phyloP scores from a whole-genome alignment of 2,329 filamentous ascomycete species.

The Magnaporthales sp. region DNA sequence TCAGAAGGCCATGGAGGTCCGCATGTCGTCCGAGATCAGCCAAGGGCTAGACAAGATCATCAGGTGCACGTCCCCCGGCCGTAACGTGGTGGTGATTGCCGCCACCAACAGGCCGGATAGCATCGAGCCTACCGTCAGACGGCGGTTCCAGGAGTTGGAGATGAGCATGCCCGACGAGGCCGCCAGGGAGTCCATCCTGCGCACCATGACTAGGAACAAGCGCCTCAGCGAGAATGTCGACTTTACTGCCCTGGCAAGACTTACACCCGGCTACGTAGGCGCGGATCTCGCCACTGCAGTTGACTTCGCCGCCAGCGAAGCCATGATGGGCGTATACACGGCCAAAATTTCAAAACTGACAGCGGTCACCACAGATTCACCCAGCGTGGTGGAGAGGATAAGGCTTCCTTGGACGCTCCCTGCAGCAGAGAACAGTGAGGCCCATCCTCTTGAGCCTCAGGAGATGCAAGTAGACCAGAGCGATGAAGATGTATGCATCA shows the following conservation, averaged over 20 bases:
- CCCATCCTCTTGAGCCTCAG: not conserved
- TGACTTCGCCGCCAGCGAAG: conserved; percentile 30
- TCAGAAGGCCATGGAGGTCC: conserved; percentile 81
- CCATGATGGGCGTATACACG: conserved; percentile 11
- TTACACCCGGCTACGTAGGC: conserved; percentile 88
- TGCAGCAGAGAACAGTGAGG: not conserved
- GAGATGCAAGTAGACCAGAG: not conserved
- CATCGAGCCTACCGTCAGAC: conserved; percentile 65
- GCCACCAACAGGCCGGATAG: conserved; percentile 86
- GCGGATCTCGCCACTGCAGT: conserved; percentile 70
- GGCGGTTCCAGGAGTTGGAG: conserved; percentile 77
- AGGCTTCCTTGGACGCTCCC: not conserved
- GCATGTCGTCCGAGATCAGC: conserved; percentile 74
- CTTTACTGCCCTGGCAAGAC: conserved; percentile 64
- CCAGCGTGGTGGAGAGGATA: not conserved
- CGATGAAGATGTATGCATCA: not conserved
- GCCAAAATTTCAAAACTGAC: not conserved
- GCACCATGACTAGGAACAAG: conserved; percentile 59
- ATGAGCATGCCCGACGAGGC: conserved; percentile 77
- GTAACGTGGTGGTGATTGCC: conserved; percentile 80
- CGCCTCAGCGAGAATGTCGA: conserved; percentile 62
- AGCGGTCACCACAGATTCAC: not conserved
- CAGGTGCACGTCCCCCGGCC: conserved; percentile 60
- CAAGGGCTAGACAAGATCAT: conserved; percentile 81
- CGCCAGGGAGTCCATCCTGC: conserved; percentile 70